Percentiles rank a stretch among this genome's conserved stretches.
These are phyloP conservation scores for Yamadazyma friedrichii DNA, from an alignment of 1,139 yeast genomes.

Conservation along the genomic window DNA sequence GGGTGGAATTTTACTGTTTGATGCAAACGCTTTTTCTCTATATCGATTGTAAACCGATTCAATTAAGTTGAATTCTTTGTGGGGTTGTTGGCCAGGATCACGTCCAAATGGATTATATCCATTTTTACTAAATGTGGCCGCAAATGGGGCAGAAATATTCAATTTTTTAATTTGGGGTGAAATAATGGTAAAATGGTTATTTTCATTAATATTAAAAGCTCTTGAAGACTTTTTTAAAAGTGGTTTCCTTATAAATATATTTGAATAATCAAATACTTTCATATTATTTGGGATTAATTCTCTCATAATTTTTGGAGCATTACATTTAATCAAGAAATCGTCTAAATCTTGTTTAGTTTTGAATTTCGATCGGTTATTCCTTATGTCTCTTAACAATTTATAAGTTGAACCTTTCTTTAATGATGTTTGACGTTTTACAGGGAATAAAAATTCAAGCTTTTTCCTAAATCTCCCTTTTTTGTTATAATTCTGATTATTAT, in stretches of 20 bases:
- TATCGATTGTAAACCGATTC: slow-evolving; percentile 27
- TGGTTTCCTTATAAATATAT: slow-evolving; percentile 22
- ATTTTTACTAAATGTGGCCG: slow-evolving; percentile 16
- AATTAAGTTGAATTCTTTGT: slow-evolving; percentile 12
- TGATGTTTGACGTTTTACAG: slow-evolving; percentile 36
- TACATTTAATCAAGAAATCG: slow-evolving; percentile 21
- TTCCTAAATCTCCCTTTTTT: slow-evolving; percentile 1
- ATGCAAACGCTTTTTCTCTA: slow-evolving; percentile 28
- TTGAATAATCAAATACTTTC: slow-evolving; percentile 24
- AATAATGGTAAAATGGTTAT: slow-evolving; percentile 10
- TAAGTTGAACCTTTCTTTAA: slow-evolving; percentile 25
- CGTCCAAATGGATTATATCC: slow-evolving; percentile 6
- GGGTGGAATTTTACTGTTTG: slow-evolving; percentile 22
- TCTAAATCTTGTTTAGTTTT: slow-evolving; percentile 25
- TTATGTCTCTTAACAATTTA: slow-evolving; percentile 15
- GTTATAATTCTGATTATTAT: background rate
- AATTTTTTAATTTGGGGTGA: slow-evolving; percentile 8
- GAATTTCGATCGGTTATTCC: slow-evolving; percentile 24
- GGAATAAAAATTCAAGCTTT: slow-evolving; percentile 26
- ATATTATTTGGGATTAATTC: slow-evolving; percentile 31
- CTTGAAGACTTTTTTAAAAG: slow-evolving; percentile 12
- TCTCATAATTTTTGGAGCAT: slow-evolving; percentile 24
- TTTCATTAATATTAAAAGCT: slow-evolving; percentile 9
- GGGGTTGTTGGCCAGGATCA: background rate
- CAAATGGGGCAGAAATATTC: slow-evolving; percentile 20